Conservation (phyloP, 1,284 basidiomycete species). For the Vanrija sp. region DNA sequence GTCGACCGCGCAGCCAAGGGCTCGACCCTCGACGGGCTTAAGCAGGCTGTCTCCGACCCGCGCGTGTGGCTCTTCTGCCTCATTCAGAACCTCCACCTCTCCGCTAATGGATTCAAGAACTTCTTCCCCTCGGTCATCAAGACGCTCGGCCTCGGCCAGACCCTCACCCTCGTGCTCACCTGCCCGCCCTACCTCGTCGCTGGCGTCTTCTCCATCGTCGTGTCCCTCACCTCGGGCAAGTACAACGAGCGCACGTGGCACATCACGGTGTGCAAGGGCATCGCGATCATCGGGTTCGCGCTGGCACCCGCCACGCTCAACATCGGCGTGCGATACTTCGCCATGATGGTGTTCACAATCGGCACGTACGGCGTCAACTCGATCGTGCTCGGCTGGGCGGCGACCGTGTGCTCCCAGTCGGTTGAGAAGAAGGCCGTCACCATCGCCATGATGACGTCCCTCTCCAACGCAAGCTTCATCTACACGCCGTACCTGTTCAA, state of each 20-base stretch:
- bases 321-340: slow-evolving; percentile 30
- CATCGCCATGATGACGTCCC: slow-evolving; percentile 26
- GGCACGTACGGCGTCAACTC: slow-evolving; percentile 35
- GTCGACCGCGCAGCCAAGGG: slow-evolving; percentile 27
- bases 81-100: slow-evolving; percentile 28
- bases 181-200: slow-evolving; percentile 42
- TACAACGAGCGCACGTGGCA: slow-evolving; percentile 28
- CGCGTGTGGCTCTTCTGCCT: slow-evolving; percentile 31
- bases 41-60: slow-evolving; percentile 30
- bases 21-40: slow-evolving; percentile 28
- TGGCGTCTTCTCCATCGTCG: slow-evolving; percentile 19
- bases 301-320: slow-evolving; percentile 30
- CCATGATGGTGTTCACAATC: slow-evolving; percentile 27
- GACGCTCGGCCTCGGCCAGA: slow-evolving; percentile 37
- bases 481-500: slow-evolving; percentile 33
- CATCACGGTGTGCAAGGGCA: slow-evolving; percentile 24
- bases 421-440: slow-evolving; percentile 34
- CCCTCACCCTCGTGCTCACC: slow-evolving; percentile 44
- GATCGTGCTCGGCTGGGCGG: slow-evolving; percentile 33
- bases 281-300: slow-evolving; percentile 33
- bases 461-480: slow-evolving; percentile 27
- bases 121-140: slow-evolving; percentile 32
- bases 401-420: slow-evolving; percentile 31
- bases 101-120: slow-evolving; percentile 32
- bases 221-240: slow-evolving; percentile 27